Percentiles rank a stretch among this genome's conserved stretches.
phyloP scores from a whole-genome alignment of 495 filamentous ascomycete species.

The Sordaria brevicollis region DNA sequence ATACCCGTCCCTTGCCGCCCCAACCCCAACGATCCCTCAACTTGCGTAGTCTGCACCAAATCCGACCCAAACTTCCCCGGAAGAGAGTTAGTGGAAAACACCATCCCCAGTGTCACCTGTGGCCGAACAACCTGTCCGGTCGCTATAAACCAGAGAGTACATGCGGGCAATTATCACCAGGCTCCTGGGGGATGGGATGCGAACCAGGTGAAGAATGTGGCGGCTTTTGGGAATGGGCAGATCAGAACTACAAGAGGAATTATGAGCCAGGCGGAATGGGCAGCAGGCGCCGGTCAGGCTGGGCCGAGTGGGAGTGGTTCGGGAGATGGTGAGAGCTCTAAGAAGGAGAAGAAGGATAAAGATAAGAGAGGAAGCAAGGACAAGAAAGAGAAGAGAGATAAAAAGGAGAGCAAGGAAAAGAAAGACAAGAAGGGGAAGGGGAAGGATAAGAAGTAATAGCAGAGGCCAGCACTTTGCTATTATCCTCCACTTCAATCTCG shows the following conservation, averaged over 20 bases:
- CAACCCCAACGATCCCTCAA: neutral
- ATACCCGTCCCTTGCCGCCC: neutral
- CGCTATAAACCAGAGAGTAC: neutral
- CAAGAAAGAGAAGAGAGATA: neutral
- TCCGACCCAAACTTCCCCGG: neutral
- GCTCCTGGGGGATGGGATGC: neutral
- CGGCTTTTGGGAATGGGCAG: neutral
- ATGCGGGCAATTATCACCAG: neutral
- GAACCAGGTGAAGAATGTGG: neutral
- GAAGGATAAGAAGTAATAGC: too few relatives aligned
- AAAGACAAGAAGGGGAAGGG: neutral
- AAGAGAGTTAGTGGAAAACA: neutral
- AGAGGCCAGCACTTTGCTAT: too few relatives aligned
- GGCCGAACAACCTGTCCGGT: neutral
- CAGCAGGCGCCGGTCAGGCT: too few relatives aligned
- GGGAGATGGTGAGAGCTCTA: neutral
- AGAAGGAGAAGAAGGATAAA: neutral
- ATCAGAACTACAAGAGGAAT: neutral
- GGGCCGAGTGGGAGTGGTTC: too few relatives aligned
- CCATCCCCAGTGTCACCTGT: neutral
- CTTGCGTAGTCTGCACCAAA: neutral
- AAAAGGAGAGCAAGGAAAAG: neutral
- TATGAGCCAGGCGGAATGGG: too few relatives aligned
- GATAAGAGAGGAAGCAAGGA: neutral
- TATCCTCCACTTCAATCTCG: too few relatives aligned